Percentiles rank a stretch among this genome's conserved stretches.
These are phyloP conservation scores for Dipteronia sinensis DNA, from an alignment of 345 rosid species.

Conservation along the genomic window DNA sequence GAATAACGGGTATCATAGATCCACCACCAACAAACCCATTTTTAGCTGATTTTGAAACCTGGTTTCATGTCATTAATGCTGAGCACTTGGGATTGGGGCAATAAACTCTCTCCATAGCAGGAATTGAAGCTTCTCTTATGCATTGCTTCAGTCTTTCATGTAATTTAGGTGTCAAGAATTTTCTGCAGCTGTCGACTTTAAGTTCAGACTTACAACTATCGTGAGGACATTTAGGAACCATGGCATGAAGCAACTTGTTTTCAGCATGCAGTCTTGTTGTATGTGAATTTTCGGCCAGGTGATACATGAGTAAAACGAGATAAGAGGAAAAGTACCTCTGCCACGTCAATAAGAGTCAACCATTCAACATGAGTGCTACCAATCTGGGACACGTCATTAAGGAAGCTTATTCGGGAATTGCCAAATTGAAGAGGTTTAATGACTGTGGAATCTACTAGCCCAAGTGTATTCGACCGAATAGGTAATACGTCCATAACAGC, in stretches of 20 bases:
- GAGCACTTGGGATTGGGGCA: slow-evolving; percentile 86
- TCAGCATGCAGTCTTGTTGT: slow-evolving; percentile 79
- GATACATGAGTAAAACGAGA: too few relatives aligned
- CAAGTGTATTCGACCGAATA: too few relatives aligned
- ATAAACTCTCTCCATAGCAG: slow-evolving; percentile 60
- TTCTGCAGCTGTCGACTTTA: slow-evolving; percentile 49
- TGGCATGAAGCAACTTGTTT: slow-evolving; percentile 65
- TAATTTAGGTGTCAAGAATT: slow-evolving; percentile 63
- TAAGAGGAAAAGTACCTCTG: too few relatives aligned
- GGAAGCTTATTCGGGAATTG: too few relatives aligned
- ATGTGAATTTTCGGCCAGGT: too few relatives aligned
- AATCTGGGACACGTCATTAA: too few relatives aligned
- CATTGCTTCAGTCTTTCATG: slow-evolving; percentile 56
- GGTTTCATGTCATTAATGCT: slow-evolving; percentile 62
- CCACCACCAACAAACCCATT: slow-evolving; percentile 27
- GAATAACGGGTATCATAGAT: too few relatives aligned
- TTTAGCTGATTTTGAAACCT: slow-evolving; percentile 46
- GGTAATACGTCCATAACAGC: too few relatives aligned
- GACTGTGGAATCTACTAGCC: too few relatives aligned
- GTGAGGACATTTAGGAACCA: slow-evolving; percentile 67
- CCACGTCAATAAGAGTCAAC: too few relatives aligned
- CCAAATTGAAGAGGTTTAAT: too few relatives aligned
- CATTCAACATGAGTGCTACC: too few relatives aligned
- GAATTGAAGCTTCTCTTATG: slow-evolving; percentile 67
- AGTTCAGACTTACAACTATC: slow-evolving; percentile 68